Evolutionary conservation across 2,329 filamentous ascomycete species (phyloP).

Genomic region (Macrophomina tecta): DNA sequence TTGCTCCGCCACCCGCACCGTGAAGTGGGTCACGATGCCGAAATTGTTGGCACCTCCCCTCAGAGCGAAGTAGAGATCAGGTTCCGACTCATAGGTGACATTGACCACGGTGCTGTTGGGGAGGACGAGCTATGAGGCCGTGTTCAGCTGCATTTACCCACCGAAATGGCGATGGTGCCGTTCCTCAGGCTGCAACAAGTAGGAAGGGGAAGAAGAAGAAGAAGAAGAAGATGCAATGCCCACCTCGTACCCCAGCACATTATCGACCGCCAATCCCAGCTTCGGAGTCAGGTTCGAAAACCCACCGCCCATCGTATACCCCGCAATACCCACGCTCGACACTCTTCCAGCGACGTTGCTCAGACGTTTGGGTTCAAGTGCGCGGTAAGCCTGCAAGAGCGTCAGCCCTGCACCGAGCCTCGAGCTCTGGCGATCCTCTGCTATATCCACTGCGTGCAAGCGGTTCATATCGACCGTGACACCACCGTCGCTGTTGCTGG

Average conservation of each 20-base stretch:
- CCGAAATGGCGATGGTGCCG: too few species aligned
- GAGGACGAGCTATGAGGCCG: background rate
- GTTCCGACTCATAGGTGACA: background rate
- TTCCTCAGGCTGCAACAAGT: too few species aligned
- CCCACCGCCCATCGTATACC: conserved; percentile 29
- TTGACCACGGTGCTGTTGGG: background rate
- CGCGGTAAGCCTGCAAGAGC: conserved; percentile 27
- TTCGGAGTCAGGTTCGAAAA: conserved; percentile 14
- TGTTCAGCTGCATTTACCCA: background rate
- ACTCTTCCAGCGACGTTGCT: conserved; percentile 27
- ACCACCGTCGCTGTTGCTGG: conserved; percentile 38
- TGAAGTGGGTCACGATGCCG: conserved; percentile 46
- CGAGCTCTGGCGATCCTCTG: conserved; percentile 31
- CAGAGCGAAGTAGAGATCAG: conserved; percentile 45
- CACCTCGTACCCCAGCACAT: conserved; percentile 12
- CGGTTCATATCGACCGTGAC: conserved; percentile 40
- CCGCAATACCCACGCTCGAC: conserved; percentile 27
- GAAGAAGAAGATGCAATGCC: background rate
- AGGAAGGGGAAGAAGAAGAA: too few species aligned
- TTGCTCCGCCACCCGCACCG: conserved; percentile 27
- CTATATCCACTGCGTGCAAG: conserved; percentile 32
- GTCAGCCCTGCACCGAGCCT: conserved; percentile 23
- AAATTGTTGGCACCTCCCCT: conserved; percentile 47
- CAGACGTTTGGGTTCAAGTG: background rate
- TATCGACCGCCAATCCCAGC: background rate